Evolutionary conservation across 1,139 yeast genomes (phyloP).

Genomic region (Kurtzmaniella quercitrusa): DNA sequence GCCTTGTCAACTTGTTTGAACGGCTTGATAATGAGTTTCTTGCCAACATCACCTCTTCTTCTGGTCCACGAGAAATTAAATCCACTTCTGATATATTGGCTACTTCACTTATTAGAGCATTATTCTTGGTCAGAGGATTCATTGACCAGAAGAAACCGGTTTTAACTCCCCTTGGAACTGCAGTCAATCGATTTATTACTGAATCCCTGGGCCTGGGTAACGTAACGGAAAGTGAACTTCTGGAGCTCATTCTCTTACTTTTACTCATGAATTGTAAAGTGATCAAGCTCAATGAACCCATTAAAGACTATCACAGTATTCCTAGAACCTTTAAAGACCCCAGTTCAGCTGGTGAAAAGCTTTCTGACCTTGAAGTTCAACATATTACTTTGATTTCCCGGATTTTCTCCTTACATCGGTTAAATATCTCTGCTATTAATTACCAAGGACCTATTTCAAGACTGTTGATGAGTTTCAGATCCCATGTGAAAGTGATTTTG

Average conservation of each 20-base stretch:
- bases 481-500: conserved; percentile 55
- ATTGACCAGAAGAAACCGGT: conserved; percentile 39
- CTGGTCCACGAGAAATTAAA: conserved; percentile 21
- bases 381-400: conserved; percentile 52
- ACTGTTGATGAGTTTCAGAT: conserved; percentile 59
- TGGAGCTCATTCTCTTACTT: conserved; percentile 41
- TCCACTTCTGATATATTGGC: conserved; percentile 52
- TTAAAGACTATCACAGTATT: conserved; percentile 31
- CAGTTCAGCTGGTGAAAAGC: conserved; percentile 19
- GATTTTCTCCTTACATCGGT: conserved; percentile 51
- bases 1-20: conserved; percentile 30
- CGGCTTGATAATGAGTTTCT: conserved; percentile 17
- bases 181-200: conserved; percentile 35
- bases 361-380: conserved; percentile 22
- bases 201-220: conserved; percentile 23
- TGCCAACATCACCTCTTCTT: conserved; percentile 10
- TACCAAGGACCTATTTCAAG: conserved; percentile 71
- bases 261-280: conserved; percentile 34
- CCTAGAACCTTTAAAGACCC: conserved; percentile 32
- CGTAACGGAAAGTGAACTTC: conserved; percentile 18
- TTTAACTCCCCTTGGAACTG: conserved; percentile 56
- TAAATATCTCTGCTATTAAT: conserved; percentile 53
- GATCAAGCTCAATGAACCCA: conserved; percentile 25
- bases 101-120: conserved; percentile 55
- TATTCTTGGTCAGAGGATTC: conserved; percentile 49